Base-by-base conservation (phyloP, 1,139 yeast genomes). In the Blastobotrys capitulatus region DNA sequence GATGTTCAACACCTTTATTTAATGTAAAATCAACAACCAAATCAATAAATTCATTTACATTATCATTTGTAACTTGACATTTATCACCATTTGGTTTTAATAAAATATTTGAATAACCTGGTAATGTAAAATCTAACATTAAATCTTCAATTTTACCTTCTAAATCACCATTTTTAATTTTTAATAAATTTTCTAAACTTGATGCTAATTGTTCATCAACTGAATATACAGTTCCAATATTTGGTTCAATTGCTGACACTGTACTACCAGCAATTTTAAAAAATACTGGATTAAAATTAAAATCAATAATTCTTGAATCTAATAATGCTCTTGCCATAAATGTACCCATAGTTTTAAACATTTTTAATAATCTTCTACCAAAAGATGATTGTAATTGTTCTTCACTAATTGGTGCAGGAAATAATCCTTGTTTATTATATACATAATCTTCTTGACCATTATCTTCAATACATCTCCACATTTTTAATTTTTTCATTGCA, bases 281-380 rank as follows among this genome's bases (percentile, higher is more conserved):
- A 61, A 92, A 88, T 4, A 80, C 66, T 0, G 82, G 77, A 62
- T 82, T 88, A 67, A 92, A 82, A 48, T 81, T 75, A 65, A 92
- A 82, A 64, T 92, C 97, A 50, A 92, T 77, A 48, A 90, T 82
- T 56, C 97, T 74, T 15, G 89, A 83, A 67, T 92, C 98, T 47
- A 92, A 68, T 64, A 90, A 71, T 0, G 97, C 86, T 53, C 97
- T 74, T 0, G 96, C 97, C 50, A 90, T 74, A 61, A 92, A 88
- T 50, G 79, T 82, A 1, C 98, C 98, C 52, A 92, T 68, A 18
- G 80, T 75, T 18, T 75, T 73, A 66, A 86, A 92, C 42, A 83
- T 67, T 40, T 75, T 74, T 18, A 84, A 53, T 0, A 75, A 68
- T 52, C 74, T 76, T 27, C 69, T 68, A 2, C 78, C 78, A 40